A percentile compares a stretch with the other conserved stretches of the same genome.
These are phyloP conservation scores for Juglanconis oblonga DNA, from an alignment of 2,329 filamentous ascomycete genomes.

Conservation along the genomic window DNA sequence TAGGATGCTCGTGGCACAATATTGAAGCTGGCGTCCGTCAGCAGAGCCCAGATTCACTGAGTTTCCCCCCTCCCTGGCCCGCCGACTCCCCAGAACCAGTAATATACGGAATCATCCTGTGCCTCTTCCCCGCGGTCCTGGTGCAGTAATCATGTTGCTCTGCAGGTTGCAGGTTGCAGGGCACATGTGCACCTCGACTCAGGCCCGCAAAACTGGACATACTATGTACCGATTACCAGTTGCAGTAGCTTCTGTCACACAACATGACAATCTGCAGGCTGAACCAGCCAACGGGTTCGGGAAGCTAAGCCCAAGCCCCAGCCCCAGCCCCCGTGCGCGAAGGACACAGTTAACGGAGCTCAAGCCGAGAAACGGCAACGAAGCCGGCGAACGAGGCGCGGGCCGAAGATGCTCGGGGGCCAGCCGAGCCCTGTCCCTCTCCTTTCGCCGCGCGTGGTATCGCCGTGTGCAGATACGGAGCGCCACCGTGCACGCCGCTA, in stretches of 20 bases:
- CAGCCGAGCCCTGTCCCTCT: background rate
- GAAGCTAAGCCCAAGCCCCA: background rate
- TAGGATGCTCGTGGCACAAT: background rate
- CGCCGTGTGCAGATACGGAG: background rate
- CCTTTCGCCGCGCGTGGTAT: background rate
- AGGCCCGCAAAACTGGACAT: constrained; percentile 1
- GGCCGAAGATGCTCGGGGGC: background rate
- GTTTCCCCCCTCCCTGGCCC: background rate
- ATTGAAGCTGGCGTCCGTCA: background rate
- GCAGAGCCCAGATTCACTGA: background rate
- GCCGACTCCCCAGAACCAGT: background rate
- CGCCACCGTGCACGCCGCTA: background rate
- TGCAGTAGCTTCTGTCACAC: background rate
- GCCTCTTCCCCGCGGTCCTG: background rate
- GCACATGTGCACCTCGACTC: background rate
- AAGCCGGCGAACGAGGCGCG: background rate
- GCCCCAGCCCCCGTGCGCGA: background rate
- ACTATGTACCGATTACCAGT: background rate
- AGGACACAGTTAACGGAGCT: background rate
- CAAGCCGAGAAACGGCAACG: background rate
- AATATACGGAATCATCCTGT: background rate
- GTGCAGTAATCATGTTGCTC: background rate
- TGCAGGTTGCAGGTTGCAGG: background rate
- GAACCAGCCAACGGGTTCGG: background rate
- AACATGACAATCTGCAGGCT: background rate